Evolutionary conservation across 2,329 filamentous ascomycete genomes (phyloP), one percentile per base, ranked within the genome.

Genomic region (Zymoseptoria tritici): DNA sequence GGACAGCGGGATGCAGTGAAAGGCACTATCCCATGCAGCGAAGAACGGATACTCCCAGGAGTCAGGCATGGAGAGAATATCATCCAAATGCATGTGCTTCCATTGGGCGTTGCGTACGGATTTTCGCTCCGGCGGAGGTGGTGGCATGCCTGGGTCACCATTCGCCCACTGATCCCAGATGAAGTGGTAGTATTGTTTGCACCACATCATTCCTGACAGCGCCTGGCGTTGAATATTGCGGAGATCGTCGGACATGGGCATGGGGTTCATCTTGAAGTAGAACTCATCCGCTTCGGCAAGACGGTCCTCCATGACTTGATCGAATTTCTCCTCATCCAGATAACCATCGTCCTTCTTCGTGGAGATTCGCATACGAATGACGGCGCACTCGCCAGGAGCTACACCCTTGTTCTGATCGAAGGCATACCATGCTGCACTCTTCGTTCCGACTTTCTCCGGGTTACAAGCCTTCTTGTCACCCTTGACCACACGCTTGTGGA

Each of bases 31-130:
- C 93, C 93, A 97, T 3, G 93, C 93, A 20, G 92, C 92, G 73
- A 97, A 97, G 79, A 97, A 97, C 0, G 93, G 93, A 69, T 97
- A 97, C 71, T 97, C 93, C 93, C 93, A 97, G 0, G 92, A 96
- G 74, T 97, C 93, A 0, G 93, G 94, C 93, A 97, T 97, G 0
- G 93, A 97, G 36, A 97, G 75, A 62, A 97, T 91, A 72, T 97
- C 93, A 66, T 97, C 94, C 67, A 96, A 85, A 74, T 97, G 84
- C 82, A 97, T 86, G 74, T 97, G 93, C 71, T 89, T 95, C 94
- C 94, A 97, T 63, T 95, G 85, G 46, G 84, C 79, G 72, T 97
- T 97, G 62, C 93, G 86, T 59, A 97, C 83, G 2, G 83, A 81
- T 74, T 94, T 96, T 58, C 93, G 83, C 49, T 83, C 82, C 0